A percentile compares a stretch with the other conserved stretches of the same genome.
These are phyloP conservation scores for Triticum turgidum DNA, from an alignment of 176 grass and related monocot species.

Conservation along the genomic window DNA sequence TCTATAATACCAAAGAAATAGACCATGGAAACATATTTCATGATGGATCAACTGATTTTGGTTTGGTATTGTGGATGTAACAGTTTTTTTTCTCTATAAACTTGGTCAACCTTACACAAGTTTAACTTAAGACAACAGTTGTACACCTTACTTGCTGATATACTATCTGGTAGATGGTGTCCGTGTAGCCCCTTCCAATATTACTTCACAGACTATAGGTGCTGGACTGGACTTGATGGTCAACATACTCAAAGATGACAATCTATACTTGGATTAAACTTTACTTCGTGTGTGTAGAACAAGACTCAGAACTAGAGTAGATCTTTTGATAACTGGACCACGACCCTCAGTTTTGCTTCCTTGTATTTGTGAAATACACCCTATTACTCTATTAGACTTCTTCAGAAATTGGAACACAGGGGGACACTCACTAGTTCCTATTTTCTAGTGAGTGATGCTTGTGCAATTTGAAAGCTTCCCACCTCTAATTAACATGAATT, in stretches of 20 bases:
- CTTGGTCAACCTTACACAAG: no score
- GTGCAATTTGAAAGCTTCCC: neutral
- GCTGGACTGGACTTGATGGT: neutral
- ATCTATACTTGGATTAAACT: neutral
- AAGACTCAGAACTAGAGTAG: neutral
- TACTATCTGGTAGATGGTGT: neutral
- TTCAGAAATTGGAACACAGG: neutral
- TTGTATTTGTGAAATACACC: neutral
- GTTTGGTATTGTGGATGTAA: no score
- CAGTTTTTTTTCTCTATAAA: no score
- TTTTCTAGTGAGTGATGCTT: neutral
- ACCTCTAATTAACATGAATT: neutral
- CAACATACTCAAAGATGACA: neutral
- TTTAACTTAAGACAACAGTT: no score
- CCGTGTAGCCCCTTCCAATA: neutral
- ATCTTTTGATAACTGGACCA: neutral
- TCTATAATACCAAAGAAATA: no score
- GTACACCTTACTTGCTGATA: neutral
- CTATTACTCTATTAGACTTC: neutral
- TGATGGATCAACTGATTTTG: no score
- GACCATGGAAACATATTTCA: no score
- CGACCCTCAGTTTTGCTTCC: neutral
- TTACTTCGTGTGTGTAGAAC: neutral
- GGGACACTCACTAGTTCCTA: neutral
- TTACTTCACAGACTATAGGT: neutral